Conservation (phyloP, 345 rosid species). For the Acer campestre region DNA sequence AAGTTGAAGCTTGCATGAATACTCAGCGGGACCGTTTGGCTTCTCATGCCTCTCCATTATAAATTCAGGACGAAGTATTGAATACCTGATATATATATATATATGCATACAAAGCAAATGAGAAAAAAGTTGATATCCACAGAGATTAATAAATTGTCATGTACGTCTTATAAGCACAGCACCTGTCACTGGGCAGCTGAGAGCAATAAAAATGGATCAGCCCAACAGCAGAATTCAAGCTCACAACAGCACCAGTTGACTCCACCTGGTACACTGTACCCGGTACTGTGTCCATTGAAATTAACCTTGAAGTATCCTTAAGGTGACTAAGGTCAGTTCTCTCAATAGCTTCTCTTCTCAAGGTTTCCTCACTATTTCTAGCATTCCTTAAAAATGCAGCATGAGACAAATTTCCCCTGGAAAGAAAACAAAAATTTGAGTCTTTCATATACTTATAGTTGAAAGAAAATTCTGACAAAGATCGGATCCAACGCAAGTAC, state of each 20-base stretch:
- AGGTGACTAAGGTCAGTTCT: constrained; percentile 97
- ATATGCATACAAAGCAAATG: constrained; percentile 21
- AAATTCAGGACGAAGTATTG: constrained; percentile 96
- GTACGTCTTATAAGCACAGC: neutral
- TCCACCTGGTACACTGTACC: constrained; percentile 96
- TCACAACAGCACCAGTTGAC: constrained; percentile 95
- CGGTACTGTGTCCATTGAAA: constrained; percentile 68
- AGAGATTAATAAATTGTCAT: constrained; percentile 5
- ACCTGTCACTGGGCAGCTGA: constrained; percentile 99
- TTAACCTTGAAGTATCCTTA: constrained; percentile 82
- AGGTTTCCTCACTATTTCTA: constrained; percentile 94
- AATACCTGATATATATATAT: constrained; percentile 56
- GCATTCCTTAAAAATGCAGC: constrained; percentile 92
- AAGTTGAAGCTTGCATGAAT: constrained; percentile 96
- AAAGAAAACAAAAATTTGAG: constrained; percentile 14
- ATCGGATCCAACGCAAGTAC: constrained; percentile 37
- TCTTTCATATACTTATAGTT: neutral
- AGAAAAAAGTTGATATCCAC: constrained; percentile 18
- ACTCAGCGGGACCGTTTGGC: constrained; percentile 86
- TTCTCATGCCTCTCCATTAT: constrained; percentile 88
- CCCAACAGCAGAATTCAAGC: constrained; percentile 98
- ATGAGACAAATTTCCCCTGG: constrained; percentile 86
- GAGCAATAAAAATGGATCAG: constrained; percentile 94
- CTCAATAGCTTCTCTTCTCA: constrained; percentile 94
- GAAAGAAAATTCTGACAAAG: constrained; percentile 2